Percentiles rank a stretch among this genome's conserved stretches.
Evolutionary conservation across 108 stramenopile genomes (phyloP).

Genomic region (Skeletonema tropicum): DNA sequence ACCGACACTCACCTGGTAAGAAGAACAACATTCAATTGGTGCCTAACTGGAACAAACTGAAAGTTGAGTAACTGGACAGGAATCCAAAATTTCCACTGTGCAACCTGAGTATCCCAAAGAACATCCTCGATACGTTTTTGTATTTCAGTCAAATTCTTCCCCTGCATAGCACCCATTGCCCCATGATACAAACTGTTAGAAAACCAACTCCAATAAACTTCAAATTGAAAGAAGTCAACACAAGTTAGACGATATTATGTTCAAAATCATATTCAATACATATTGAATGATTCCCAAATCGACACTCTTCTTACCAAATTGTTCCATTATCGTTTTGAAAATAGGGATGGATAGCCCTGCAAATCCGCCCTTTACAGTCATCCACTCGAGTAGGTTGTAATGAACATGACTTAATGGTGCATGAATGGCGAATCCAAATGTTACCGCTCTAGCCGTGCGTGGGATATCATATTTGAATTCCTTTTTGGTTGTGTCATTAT

Average conservation of each 20-base stretch:
- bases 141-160: conserved; percentile 46
- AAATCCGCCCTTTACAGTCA: conserved; percentile 63
- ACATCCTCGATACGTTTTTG: conserved; percentile 69
- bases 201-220: conserved; percentile 86
- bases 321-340: conserved; percentile 86
- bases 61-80: conserved; percentile 79
- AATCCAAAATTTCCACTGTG: conserved; percentile 67
- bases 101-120: conserved; percentile 13
- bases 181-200: conserved; percentile 78
- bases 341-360: conserved; percentile 61
- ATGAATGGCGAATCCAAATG: conserved; percentile 75
- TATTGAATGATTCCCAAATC: too few relatives aligned
- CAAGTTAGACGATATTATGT: too few relatives aligned
- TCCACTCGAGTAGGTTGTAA: conserved; percentile 82
- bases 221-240: too few relatives aligned
- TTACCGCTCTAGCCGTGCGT: conserved; percentile 60
- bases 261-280: too few relatives aligned
- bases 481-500: conserved; percentile 10
- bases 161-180: conserved; percentile 85
- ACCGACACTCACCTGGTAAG: conserved; percentile 37
- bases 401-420: conserved; percentile 75
- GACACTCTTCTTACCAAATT: too few relatives aligned
- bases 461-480: conserved; percentile 58
- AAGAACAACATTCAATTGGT: conserved; percentile 83
- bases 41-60: conserved; percentile 73